Evolutionary conservation across 805 yeast species (phyloP).

Genomic region (Candida hispaniensis): DNA sequence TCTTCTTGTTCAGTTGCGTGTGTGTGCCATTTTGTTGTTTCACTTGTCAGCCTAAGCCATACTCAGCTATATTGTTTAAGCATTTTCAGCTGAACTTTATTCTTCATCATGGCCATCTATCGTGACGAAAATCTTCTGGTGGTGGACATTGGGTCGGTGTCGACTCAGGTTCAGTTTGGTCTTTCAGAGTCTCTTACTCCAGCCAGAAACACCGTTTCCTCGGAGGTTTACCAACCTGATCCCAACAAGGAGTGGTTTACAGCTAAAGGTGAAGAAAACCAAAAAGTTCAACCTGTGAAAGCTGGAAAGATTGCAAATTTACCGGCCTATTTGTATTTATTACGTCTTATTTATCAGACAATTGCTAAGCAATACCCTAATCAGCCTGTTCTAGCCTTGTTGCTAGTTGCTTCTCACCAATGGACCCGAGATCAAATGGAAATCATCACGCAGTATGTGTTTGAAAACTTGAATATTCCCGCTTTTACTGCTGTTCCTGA

Average conservation of each 20-base stretch:
- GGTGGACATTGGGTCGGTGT: slow-evolving; percentile 49
- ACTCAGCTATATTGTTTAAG: too few species aligned
- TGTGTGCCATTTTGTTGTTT: too few species aligned
- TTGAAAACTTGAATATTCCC: slow-evolving; percentile 61
- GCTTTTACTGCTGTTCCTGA: slow-evolving; percentile 62
- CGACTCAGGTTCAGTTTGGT: slow-evolving; percentile 72
- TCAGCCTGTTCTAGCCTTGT: slow-evolving; percentile 40
- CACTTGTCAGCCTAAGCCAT: too few species aligned
- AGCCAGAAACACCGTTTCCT: slow-evolving; percentile 68
- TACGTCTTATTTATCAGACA: slow-evolving; percentile 41
- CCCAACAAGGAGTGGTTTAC: slow-evolving; percentile 28
- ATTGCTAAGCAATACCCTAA: slow-evolving; percentile 38
- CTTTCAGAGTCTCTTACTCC: slow-evolving; percentile 61
- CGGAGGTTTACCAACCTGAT: slow-evolving; percentile 46
- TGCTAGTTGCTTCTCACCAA: slow-evolving; percentile 51
- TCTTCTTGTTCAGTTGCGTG: too few species aligned
- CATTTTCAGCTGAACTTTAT: too few species aligned
- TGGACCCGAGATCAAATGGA: slow-evolving; percentile 69
- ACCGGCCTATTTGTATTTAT: slow-evolving; percentile 56
- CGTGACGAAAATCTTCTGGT: slow-evolving; percentile 33
- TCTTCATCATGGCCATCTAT: slow-evolving; percentile 26
- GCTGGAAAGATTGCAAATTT: slow-evolving; percentile 56
- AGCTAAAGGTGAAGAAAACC: slow-evolving; percentile 33
- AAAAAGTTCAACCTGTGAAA: slow-evolving; percentile 50
- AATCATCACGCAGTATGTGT: slow-evolving; percentile 56